These are phyloP conservation scores for Sapria himalayana DNA, from an alignment of 345 rosid species.

Conservation along the genomic window DNA sequence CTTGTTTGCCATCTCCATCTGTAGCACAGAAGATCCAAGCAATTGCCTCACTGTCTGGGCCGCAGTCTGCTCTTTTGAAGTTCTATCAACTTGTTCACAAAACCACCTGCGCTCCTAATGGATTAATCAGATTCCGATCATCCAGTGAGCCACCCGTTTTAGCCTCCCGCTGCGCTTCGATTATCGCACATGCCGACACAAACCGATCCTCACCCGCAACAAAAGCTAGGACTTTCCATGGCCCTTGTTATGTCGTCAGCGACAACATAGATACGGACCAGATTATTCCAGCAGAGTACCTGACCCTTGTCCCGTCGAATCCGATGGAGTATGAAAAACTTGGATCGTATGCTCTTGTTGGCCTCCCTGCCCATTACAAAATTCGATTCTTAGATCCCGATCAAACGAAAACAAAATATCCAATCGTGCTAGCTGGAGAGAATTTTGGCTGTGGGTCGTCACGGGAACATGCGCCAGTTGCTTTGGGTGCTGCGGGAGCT, in stretches of 20 bases:
- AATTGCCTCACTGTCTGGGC: too few relatives aligned
- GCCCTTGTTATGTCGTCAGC: slow-evolving; percentile 76
- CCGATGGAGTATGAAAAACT: slow-evolving; percentile 70
- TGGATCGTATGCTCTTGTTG: slow-evolving; percentile 60
- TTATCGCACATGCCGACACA: too few relatives aligned
- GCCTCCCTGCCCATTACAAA: slow-evolving; percentile 50
- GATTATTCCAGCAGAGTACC: slow-evolving; percentile 79
- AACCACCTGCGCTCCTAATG: too few relatives aligned
- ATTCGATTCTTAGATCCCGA: slow-evolving; percentile 39
- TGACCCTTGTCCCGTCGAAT: slow-evolving; percentile 72
- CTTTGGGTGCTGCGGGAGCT: slow-evolving; percentile 77
- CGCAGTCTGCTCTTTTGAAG: too few relatives aligned
- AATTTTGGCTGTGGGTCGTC: slow-evolving; percentile 94
- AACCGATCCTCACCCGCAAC: slow-evolving; percentile 4
- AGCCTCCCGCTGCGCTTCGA: too few relatives aligned
- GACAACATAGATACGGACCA: slow-evolving; percentile 97
- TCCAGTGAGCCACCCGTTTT: too few relatives aligned
- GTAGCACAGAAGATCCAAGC: too few relatives aligned
- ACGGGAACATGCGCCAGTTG: slow-evolving; percentile 89
- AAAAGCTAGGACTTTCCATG: slow-evolving; percentile 31
- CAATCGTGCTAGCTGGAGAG: slow-evolving; percentile 58
- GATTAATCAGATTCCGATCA: too few relatives aligned
- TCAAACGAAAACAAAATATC: slow-evolving; percentile 39
- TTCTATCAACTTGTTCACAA: too few relatives aligned
- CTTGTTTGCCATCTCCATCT: too few relatives aligned